Conservation (phyloP, 345 rosid genomes). For the Eucalyptus cladocalyx region DNA sequence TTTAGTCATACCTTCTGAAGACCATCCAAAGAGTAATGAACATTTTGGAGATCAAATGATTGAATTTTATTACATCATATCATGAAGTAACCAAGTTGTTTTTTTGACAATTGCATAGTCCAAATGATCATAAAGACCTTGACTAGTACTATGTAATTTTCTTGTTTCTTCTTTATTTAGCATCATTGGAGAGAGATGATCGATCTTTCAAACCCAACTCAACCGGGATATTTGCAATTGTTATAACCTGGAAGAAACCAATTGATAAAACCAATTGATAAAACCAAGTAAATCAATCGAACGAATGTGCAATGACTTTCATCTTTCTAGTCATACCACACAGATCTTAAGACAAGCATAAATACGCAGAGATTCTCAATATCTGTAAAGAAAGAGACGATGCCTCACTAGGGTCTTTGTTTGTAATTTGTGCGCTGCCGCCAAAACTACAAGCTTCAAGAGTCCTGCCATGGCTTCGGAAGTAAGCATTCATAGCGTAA, state of each 20-base stretch:
- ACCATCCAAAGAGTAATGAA: not conserved
- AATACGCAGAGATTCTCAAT: not conserved
- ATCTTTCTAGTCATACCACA: not conserved
- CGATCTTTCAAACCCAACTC: not conserved
- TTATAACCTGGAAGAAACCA: not conserved
- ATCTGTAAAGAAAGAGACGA: fast-evolving
- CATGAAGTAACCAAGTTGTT: not conserved
- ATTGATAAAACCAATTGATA: not conserved
- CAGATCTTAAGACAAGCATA: not conserved
- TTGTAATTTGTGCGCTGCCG: slow-evolving; percentile 13
- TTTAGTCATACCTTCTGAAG: not conserved
- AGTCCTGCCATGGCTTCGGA: not conserved
- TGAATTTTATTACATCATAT: not conserved
- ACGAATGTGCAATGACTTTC: not conserved
- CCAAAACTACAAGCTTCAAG: not conserved
- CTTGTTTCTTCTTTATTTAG: not conserved
- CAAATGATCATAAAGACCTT: not conserved
- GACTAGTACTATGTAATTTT: not conserved
- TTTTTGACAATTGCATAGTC: not conserved
- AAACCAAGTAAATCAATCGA: not conserved
- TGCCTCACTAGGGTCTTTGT: slow-evolving; percentile 28
- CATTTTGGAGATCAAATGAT: not conserved
- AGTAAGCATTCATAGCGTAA: not conserved
- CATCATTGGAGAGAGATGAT: not conserved
- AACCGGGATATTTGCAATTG: not conserved